Evolutionary conservation across 2,329 filamentous ascomycete species (phyloP), one percentile per base, ranked within the genome.

Genomic region (Lachnellula hyalina): DNA sequence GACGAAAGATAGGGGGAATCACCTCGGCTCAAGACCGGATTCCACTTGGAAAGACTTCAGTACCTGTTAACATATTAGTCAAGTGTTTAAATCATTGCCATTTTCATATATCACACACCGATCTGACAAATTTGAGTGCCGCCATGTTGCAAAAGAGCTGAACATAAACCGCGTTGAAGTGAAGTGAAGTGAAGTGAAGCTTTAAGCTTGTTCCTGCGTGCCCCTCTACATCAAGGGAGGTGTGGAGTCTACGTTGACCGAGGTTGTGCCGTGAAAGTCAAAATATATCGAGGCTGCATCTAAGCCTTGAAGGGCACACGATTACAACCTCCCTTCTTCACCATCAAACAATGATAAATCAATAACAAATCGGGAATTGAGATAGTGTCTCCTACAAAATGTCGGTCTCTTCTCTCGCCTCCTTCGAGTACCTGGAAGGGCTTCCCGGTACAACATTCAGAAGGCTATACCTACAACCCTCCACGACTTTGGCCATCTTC

Each of bases 391-490:
- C 34, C 28, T 51, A 53, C 52, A 66, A 63, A 28, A 70, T 70
- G 68, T 67, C 68, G 52, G 64, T 70, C 61, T 77, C 77, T 56
- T 79, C 81, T 59, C 76, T 83, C 58, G 78, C 82, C 61, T 80
- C 85, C 56, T 89, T 93, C 70, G 92, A 96, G 70, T 97, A 96
- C 74, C 86, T 97, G 70, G 92, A 97, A 80, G 85, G 86, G 70
- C 86, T 96, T 67, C 89, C 89, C 49, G 90, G 92, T 61, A 90
- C 89, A 42, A 95, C 90, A 36, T 96, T 97, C 72, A 84, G 85
- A 70, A 88, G 90, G 72, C 81, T 99, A 46, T 99, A 99, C 78
- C 88, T 92, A 75, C 92, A 96, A 77, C 94, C 94, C 32, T 96
- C 93, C 42, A 96, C 94, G 1, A 89, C 92, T 38, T 84, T 99